Conservation (phyloP, 495 filamentous ascomycete genomes). For the Neurospora discreta region DNA sequence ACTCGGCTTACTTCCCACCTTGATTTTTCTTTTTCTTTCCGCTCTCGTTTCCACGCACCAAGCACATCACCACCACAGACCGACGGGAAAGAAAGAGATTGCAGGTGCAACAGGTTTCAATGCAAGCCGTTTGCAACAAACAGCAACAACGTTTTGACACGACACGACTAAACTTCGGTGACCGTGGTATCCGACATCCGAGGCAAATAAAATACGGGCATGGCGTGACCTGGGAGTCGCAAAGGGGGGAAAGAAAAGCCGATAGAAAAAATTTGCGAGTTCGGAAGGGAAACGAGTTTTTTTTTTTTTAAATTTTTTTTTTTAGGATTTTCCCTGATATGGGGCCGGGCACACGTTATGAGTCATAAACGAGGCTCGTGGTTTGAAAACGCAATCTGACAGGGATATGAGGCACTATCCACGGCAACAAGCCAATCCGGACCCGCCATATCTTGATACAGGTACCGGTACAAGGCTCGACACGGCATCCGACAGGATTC, state of each 20-base stretch:
- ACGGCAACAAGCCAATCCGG: slow-evolving; percentile 2
- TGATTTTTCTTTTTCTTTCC: neutral
- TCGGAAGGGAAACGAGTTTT: neutral
- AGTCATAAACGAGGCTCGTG: slow-evolving; percentile 15
- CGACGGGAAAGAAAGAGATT: neutral
- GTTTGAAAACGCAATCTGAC: slow-evolving; percentile 3
- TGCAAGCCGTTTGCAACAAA: neutral
- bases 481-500: neutral
- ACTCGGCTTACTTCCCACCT: neutral
- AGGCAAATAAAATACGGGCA: neutral
- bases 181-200: neutral
- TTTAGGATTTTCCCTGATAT: neutral
- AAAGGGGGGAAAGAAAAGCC: neutral
- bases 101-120: neutral
- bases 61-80: neutral
- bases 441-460: neutral
- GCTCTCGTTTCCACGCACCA: neutral
- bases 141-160: neutral
- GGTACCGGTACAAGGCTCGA: slow-evolving; percentile 9
- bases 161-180: neutral
- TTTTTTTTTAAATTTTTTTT: neutral
- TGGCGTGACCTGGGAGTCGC: neutral
- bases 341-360: slow-evolving; percentile 6
- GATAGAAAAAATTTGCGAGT: neutral
- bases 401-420: slow-evolving; percentile 9